Evolutionary conservation across 768 basidiomycete species (phyloP), one percentile per base, ranked within the genome.

Genomic region (Kwoniella botswanensis): DNA sequence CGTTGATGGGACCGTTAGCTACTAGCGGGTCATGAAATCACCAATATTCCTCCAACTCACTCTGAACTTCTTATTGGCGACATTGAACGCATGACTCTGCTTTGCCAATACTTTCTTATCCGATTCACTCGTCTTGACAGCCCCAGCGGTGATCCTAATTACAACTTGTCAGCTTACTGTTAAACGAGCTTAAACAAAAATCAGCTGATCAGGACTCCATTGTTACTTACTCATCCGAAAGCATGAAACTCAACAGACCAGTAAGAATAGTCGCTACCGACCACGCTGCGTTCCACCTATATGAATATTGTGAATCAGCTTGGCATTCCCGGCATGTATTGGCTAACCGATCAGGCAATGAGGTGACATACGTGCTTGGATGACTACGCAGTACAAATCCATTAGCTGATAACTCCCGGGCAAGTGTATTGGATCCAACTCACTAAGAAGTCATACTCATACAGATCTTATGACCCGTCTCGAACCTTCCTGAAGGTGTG

Each of bases 81-180:
- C 76, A 81, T 99, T 99, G 90, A 92, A 97, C 0, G 86, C 84
- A 82, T 99, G 96, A 79, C 92, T 93, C 63, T 89, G 87, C 5
- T 86, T 84, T 0, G 96, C 94, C 71, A 93, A 90, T 0, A 85
- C 82, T 46, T 88, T 88, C 84, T 94, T 96, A 78, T 98, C 91
- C 5, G 87, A 85, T 53, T 92, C 91, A 15, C 90, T 88, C 1
- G 92, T 90, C 7, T 88, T 92, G 41, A 95, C 89, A 1, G 92
- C 93, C 11, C 96, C 96, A 0, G 96, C 97, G 0, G 97, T 98
- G 88, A 98, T 94, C 84, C 82, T 83, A 52, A 18, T 26, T 42
- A 18, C 3, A 12, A 58, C 56, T 58, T 58, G 54, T 22, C 12
- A 6, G 41, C 35, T 65, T 26, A 11, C 26, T 21, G 13, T 13